These are phyloP conservation scores for Colletotrichum sojae DNA, from an alignment of 2,329 filamentous ascomycete species.

Conservation along the genomic window DNA sequence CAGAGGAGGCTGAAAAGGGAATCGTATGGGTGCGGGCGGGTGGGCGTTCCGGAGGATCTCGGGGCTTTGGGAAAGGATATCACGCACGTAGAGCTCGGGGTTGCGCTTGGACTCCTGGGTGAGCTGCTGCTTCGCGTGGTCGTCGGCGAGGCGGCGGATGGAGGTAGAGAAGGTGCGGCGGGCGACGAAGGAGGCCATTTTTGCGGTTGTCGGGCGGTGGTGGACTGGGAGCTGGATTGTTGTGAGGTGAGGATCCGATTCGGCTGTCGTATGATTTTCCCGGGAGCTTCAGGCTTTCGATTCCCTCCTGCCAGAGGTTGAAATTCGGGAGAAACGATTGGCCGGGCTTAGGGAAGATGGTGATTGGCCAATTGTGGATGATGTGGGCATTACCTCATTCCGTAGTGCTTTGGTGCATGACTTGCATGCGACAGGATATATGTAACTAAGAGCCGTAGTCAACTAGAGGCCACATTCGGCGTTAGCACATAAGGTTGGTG, in stretches of 20 bases:
- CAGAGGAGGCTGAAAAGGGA: background rate
- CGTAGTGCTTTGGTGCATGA: slow-evolving; percentile 5
- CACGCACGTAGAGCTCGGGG: slow-evolving; percentile 60
- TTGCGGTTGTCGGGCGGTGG: slow-evolving; percentile 48
- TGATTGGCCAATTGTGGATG: slow-evolving; percentile 40
- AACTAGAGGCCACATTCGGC: too few relatives aligned
- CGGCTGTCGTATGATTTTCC: slow-evolving; percentile 41
- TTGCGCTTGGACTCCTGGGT: slow-evolving; percentile 72
- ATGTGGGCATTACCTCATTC: slow-evolving; percentile 40
- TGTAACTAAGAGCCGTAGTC: too few relatives aligned
- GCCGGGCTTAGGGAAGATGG: slow-evolving; percentile 12
- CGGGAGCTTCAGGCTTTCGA: slow-evolving; percentile 37
- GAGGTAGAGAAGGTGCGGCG: slow-evolving; percentile 70
- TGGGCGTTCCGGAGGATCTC: slow-evolving; percentile 4
- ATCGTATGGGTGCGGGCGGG: background rate
- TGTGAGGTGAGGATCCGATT: slow-evolving; percentile 18
- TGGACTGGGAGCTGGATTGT: too few relatives aligned
- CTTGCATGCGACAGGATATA: background rate
- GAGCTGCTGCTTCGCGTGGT: slow-evolving; percentile 62
- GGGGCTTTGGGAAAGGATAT: slow-evolving; percentile 45
- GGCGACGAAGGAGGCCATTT: slow-evolving; percentile 71
- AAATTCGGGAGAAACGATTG: slow-evolving; percentile 43
- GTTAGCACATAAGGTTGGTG: too few relatives aligned
- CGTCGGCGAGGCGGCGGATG: slow-evolving; percentile 61
- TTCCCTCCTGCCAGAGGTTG: slow-evolving; percentile 24